Evolutionary conservation across 306 rosid genomes (phyloP), one percentile per base, ranked within the genome.

Genomic region (Datisca glomerata): DNA sequence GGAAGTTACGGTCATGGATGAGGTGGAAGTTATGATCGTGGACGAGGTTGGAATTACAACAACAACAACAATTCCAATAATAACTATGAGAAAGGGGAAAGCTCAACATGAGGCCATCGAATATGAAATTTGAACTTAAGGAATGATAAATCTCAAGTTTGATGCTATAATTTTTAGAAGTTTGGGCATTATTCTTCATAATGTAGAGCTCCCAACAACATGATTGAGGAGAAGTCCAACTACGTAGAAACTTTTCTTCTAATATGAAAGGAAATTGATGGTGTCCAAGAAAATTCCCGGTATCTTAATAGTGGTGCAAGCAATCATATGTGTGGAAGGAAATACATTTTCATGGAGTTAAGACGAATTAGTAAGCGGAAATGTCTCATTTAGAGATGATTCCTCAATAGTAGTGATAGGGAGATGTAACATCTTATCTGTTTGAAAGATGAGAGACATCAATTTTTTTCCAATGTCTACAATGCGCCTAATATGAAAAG

Each of bases 271-370:
- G 4, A 27, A 4, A 27, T 27, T 27, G 8, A 4, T 27, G 32
- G 32, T 8, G 4, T 27, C 4, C 32, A 27, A 4, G 8, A 8
- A 27, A 4, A 27, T 4, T 27, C 4, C 4, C 4, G 8, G 4
- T 4, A 27, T 8, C 8, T 27, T 4, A 27, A 27, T 8, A 27
- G 4, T 27, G 24, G 31, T 43, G 49, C 31, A 6, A 21, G 31
- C 49, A 43, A 43, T 12, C 49, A 22, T 10, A 21, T 21, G 15
- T 24, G 32, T 20, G 29, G 47, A 60, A 41, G 31, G 24, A 48
- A 4, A 41, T 33, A 2, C 20, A 41, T 66, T 20, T 24, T 43
- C 13, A 21, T 43, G 18, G 49, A 43, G 28, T 4, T 43, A n/a
- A 7, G 28, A 43, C 18, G 49, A 43, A 43, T 43, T 21, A 3